A percentile compares a stretch with the other conserved stretches of the same genome.
These are phyloP conservation scores for Halophytophthora batemanensis DNA, from an alignment of 352 stramenopile species.

Conservation along the genomic window DNA sequence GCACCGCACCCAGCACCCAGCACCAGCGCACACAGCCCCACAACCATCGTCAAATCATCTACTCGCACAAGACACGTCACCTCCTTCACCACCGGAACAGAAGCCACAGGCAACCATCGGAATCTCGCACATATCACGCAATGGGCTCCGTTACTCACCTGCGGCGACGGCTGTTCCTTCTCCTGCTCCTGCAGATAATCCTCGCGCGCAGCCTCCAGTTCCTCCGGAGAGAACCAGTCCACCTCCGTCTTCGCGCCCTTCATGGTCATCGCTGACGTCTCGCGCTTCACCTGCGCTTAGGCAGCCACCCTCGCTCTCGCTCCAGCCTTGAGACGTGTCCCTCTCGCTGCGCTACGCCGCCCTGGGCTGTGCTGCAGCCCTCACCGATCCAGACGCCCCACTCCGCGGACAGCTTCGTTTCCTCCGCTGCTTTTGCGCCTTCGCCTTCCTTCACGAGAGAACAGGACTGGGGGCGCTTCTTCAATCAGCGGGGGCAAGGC, in stretches of 20 bases:
- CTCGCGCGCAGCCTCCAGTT: constrained; percentile 65
- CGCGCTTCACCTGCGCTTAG: constrained; percentile 2
- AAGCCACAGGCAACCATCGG: no score
- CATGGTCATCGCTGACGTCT: constrained; percentile 23
- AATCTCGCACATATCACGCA: no score
- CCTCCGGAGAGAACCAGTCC: constrained; percentile 75
- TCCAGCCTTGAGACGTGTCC: not conserved
- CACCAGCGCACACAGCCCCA: not conserved
- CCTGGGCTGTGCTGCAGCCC: no score
- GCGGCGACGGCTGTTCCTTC: constrained; percentile 58
- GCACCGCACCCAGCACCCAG: not conserved
- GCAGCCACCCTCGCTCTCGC: not conserved
- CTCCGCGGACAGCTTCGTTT: no score
- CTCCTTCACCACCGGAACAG: no score
- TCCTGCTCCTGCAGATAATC: constrained; percentile 79
- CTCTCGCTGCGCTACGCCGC: no score
- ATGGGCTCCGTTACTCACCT: constrained; percentile 24
- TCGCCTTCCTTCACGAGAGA: no score
- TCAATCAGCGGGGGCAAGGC: no score
- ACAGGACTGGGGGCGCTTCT: no score
- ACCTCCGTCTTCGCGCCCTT: constrained; percentile 28
- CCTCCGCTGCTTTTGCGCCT: no score
- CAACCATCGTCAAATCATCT: not conserved
- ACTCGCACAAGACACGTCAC: not conserved
- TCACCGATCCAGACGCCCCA: no score